Conservation (phyloP, 129 eudicot species). For the Escallonia herrerae region DNA sequence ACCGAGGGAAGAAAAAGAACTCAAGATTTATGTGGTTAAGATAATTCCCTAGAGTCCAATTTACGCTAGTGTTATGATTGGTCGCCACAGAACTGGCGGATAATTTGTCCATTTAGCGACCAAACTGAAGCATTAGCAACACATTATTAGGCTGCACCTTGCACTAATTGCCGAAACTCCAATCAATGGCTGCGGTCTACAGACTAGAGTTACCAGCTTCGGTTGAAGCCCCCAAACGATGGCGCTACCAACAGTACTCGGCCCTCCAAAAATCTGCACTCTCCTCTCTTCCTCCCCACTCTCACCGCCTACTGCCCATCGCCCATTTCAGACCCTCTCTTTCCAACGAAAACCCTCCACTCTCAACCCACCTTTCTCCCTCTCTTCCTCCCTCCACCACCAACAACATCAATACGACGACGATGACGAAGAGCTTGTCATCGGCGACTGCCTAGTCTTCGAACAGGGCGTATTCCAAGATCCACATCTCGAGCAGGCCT, state of each 20-base stretch:
- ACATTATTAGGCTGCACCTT: no score
- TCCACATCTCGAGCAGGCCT: conserved; percentile 38
- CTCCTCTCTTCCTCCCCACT: conserved; percentile 7
- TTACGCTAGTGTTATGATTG: no score
- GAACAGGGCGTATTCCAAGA: conserved; percentile 91
- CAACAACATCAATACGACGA: conserved; percentile 13
- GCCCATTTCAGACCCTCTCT: neutral
- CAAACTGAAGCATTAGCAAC: no score
- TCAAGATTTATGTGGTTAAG: no score
- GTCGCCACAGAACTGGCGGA: no score
- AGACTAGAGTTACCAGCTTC: no score
- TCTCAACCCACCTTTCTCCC: conserved; percentile 15
- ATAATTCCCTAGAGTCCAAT: no score
- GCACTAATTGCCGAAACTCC: no score
- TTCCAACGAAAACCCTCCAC: conserved; percentile 10
- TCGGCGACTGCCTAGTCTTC: conserved; percentile 88
- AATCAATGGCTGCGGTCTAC: no score
- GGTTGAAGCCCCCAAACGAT: neutral
- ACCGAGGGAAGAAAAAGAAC: no score
- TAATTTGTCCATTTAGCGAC: no score
- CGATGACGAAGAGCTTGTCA: conserved; percentile 42
- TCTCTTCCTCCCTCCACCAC: conserved; percentile 16
- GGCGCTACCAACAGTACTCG: conserved; percentile 16
- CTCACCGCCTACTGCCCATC: no score
- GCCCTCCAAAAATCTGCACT: conserved; percentile 12